Evolutionary conservation across 306 rosid genomes (phyloP).

Genomic region (Casuarina equisetifolia): DNA sequence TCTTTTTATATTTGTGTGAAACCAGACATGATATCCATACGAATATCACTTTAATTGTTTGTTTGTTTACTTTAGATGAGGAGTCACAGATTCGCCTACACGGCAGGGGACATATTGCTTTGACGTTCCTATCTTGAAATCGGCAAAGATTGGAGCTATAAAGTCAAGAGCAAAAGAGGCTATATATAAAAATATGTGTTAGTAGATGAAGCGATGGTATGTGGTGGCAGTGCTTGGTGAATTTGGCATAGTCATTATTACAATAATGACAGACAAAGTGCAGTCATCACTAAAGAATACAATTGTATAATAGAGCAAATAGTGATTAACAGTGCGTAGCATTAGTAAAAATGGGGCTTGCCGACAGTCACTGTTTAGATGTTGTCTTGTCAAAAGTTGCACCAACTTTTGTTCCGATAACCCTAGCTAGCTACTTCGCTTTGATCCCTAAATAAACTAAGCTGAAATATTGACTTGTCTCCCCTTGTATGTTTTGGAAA

Average conservation of each 20-base stretch:
- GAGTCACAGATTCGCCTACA: not conserved
- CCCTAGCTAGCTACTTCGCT: not conserved
- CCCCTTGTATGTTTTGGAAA: not conserved
- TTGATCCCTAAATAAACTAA: not conserved
- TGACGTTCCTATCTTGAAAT: not conserved
- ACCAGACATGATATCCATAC: no score
- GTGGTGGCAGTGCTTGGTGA: slow-evolving; percentile 11
- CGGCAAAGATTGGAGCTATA: not conserved
- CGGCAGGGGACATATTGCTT: not conserved
- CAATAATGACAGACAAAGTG: slow-evolving; percentile 30
- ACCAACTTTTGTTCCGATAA: not conserved
- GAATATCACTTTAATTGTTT: no score
- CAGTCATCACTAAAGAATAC: not conserved
- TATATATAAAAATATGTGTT: not conserved
- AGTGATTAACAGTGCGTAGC: not conserved
- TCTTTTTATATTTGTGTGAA: no score
- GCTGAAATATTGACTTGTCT: not conserved
- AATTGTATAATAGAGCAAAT: slow-evolving; percentile 8
- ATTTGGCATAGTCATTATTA: slow-evolving; percentile 18
- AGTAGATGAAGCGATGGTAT: slow-evolving; percentile 1
- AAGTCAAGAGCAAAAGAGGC: not conserved
- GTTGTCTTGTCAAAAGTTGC: not conserved
- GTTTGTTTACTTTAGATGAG: no score
- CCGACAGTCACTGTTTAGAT: slow-evolving; percentile 40
- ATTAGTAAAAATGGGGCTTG: slow-evolving; percentile 38